A percentile compares a stretch with the other conserved stretches of the same genome.
phyloP scores from a whole-genome alignment of 2,329 filamentous ascomycete species.

The Calonectria leucothoes region DNA sequence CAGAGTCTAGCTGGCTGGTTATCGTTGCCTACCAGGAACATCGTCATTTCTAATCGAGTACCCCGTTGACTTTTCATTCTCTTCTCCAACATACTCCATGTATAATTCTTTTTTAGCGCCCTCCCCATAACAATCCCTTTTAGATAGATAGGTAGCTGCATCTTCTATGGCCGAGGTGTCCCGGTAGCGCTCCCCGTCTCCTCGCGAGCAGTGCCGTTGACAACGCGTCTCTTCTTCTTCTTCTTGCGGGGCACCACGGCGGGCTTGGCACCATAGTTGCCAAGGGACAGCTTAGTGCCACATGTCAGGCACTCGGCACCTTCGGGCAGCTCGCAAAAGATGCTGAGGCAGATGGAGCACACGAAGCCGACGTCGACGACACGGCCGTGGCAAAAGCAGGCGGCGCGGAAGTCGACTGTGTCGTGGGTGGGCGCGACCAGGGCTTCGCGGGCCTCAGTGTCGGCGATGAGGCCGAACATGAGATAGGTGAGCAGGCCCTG shows the following conservation, averaged over 20 bases:
- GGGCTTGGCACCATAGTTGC: conserved; percentile 79
- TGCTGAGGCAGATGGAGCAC: conserved; percentile 95
- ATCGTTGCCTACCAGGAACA: not conserved
- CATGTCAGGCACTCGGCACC: conserved; percentile 84
- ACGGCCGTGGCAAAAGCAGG: conserved; percentile 94
- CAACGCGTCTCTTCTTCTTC: conserved; percentile 79
- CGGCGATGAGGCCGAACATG: conserved; percentile 91
- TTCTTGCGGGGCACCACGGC: conserved; percentile 79
- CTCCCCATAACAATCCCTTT: not conserved
- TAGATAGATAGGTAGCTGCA: too few species aligned
- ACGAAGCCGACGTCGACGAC: conserved; percentile 95
- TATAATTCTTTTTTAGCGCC: not conserved
- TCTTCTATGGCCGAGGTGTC: conserved; percentile 60
- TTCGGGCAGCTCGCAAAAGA: conserved; percentile 78
- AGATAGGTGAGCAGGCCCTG: conserved; percentile 88
- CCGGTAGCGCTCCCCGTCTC: conserved; percentile 70
- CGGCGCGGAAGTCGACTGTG: conserved; percentile 95
- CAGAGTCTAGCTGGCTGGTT: not conserved
- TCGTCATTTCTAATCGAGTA: not conserved
- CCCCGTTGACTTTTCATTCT: not conserved
- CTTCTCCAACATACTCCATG: not conserved
- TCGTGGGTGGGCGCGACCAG: conserved; percentile 85
- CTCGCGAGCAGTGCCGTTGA: conserved; percentile 64
- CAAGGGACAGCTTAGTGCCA: conserved; percentile 81
- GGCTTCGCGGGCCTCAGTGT: conserved; percentile 64